Percentiles rank a stretch among this genome's conserved stretches.
Evolutionary conservation across 2,329 filamentous ascomycete genomes (phyloP).

Genomic region (Xylariaceae sp.): DNA sequence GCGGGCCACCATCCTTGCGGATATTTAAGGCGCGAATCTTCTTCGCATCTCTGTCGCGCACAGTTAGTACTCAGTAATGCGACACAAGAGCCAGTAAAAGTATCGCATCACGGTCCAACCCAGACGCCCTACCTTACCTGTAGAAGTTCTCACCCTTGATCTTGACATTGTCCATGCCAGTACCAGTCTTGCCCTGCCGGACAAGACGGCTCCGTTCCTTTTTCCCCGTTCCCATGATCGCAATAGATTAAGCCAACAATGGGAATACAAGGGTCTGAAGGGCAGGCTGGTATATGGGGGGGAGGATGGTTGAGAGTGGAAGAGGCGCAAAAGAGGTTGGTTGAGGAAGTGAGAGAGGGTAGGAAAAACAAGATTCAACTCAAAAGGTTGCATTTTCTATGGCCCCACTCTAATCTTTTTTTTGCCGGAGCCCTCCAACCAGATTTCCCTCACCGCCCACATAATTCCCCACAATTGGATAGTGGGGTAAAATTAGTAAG

Average conservation of each 20-base stretch:
- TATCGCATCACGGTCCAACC: background rate
- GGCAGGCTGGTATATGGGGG: background rate
- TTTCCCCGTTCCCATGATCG: slow-evolving; percentile 78
- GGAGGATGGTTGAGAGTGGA: background rate
- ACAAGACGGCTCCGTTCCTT: slow-evolving; percentile 79
- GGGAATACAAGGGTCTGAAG: slow-evolving; percentile 11
- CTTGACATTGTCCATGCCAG: slow-evolving; percentile 81
- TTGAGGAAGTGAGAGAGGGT: background rate
- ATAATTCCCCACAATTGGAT: background rate
- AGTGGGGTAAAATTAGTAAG: background rate
- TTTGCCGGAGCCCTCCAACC: background rate
- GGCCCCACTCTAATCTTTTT: background rate
- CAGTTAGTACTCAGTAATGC: background rate
- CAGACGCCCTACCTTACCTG: slow-evolving; percentile 13
- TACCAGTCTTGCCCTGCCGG: slow-evolving; percentile 73
- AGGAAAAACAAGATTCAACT: background rate
- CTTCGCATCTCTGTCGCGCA: slow-evolving; percentile 52
- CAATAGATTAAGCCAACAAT: slow-evolving; percentile 14
- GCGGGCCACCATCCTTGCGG: slow-evolving; percentile 79
- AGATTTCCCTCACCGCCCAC: background rate
- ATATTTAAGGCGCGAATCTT: slow-evolving; percentile 85
- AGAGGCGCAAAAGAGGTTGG: background rate
- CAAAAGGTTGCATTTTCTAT: background rate
- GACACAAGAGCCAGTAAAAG: background rate
- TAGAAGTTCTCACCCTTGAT: slow-evolving; percentile 99